phyloP scores from a whole-genome alignment of 2,329 filamentous ascomycete species.

The Lachnum nothofagi region DNA sequence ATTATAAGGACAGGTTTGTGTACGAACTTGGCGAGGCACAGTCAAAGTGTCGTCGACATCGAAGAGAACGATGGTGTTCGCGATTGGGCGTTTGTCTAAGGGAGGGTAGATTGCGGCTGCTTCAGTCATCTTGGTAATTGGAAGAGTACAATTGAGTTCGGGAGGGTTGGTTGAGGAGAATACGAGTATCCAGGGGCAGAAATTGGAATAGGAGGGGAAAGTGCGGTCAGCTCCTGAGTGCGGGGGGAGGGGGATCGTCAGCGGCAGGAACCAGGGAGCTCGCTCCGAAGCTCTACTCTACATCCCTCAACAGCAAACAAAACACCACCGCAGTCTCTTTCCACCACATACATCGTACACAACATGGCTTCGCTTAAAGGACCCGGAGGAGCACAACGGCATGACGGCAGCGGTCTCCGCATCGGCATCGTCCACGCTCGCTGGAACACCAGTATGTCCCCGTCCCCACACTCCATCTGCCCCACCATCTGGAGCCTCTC shows the following conservation, averaged over 20 bases:
- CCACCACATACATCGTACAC: background rate
- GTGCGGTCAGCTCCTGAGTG: no score
- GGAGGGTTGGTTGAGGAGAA: no score
- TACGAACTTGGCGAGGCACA: conserved; percentile 69
- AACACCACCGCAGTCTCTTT: background rate
- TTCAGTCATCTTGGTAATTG: no score
- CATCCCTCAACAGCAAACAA: background rate
- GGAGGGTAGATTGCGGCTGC: conserved; percentile 47
- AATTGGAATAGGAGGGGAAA: background rate
- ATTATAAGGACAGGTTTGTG: conserved; percentile 13
- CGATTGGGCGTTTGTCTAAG: conserved; percentile 76
- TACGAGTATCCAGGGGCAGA: no score
- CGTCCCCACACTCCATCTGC: conserved; percentile 8
- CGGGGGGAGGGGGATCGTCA: background rate
- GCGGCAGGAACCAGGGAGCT: no score
- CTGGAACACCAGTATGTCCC: conserved; percentile 63
- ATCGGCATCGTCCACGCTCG: conserved; percentile 93
- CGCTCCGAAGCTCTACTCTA: no score
- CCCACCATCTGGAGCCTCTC: conserved; percentile 2
- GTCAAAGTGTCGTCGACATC: conserved; percentile 94
- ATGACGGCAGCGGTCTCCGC: conserved; percentile 69
- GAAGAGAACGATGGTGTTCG: conserved; percentile 92
- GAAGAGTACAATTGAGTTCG: no score
- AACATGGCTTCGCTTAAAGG: conserved; percentile 46
- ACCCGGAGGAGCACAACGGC: conserved; percentile 54